A percentile compares a stretch with the other conserved stretches of the same genome.
These are phyloP conservation scores for Eucalyptus erythrocorys DNA, from an alignment of 345 rosid genomes.

Conservation along the genomic window DNA sequence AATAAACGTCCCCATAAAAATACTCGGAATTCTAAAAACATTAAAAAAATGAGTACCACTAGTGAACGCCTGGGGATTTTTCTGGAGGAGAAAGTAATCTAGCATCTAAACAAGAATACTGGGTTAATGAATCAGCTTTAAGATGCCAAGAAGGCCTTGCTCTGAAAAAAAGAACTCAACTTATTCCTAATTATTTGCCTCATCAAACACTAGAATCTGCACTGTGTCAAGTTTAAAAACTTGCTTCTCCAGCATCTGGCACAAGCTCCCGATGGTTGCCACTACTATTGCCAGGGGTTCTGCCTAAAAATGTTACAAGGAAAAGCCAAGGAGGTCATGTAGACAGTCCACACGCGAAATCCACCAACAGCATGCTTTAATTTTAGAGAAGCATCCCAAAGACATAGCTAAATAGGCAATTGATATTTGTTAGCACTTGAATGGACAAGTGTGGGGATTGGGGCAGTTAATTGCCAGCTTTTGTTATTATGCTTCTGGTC, in stretches of 20 bases:
- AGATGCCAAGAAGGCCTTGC: not conserved
- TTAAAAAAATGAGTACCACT: not conserved
- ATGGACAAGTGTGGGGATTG: not conserved
- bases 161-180: not conserved
- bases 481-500: not conserved
- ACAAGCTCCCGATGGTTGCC: slow-evolving; percentile 72
- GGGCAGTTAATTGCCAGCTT: not conserved
- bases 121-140: not conserved
- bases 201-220: slow-evolving; percentile 73
- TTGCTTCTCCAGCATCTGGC: slow-evolving; percentile 74
- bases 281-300: slow-evolving; percentile 88
- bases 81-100: not conserved
- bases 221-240: slow-evolving; percentile 61
- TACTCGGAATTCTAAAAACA: not conserved
- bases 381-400: not conserved
- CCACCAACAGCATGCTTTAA: not conserved
- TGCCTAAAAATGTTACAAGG: slow-evolving; percentile 36
- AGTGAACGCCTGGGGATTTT: not conserved
- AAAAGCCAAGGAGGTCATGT: not conserved
- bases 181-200: slow-evolving; percentile 28
- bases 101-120: not conserved
- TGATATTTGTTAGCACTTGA: not conserved
- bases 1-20: not conserved
- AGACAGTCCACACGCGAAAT: not conserved
- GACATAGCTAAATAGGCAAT: not conserved